Base-by-base conservation (phyloP, 192 early-diverging fungal species). In the Podila clonocystis region DNA sequence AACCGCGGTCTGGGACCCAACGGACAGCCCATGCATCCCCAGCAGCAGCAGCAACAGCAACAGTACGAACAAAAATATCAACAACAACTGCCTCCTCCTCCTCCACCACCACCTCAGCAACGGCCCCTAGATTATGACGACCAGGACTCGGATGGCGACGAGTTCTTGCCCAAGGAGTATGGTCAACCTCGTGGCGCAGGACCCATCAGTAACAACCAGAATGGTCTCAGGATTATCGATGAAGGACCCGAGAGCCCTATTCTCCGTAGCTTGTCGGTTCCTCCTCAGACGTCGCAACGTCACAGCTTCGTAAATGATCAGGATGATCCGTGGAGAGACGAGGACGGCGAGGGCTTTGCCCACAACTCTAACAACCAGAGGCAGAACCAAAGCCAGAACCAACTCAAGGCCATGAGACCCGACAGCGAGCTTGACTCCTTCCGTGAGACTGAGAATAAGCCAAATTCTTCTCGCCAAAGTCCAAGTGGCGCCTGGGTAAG, bases 291-390 rank as follows among this genome's bases (percentile, higher is more conserved):
- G 20, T 68, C 66, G 55, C 76, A 80, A 20, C 76, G 77, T n/a
- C 62, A 69, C 34, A 80, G 77, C 66, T 73, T 80, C 59, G 71
- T 80, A 22, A 29, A 65, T 22, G 77, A 80, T 8, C 57, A 80
- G 5, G 77, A 80, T 65, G 77, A 80, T 58, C 77, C 77, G 50
- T 80, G 77, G 77, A 80, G 77, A 60, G 67, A 80, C 41, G 77
- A 80, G 61, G 77, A 80, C 38, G 77, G 55, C n/a, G 77, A 80
- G 31, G 77, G 77, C 17, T 80, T 80, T 48, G 62, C 63, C 34
- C 29, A 19, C 20, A 24, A 50, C 61, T n/a, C 29, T 36, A 67
- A 29, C 22, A 24, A 30, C n/a, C 65, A 74, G 9, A 31, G 33
- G 9, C 55, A 64, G 29, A 34, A 60, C 26, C 36, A 38, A 8